Conservation (phyloP, 306 rosid species). For the Quillaja saponaria region DNA sequence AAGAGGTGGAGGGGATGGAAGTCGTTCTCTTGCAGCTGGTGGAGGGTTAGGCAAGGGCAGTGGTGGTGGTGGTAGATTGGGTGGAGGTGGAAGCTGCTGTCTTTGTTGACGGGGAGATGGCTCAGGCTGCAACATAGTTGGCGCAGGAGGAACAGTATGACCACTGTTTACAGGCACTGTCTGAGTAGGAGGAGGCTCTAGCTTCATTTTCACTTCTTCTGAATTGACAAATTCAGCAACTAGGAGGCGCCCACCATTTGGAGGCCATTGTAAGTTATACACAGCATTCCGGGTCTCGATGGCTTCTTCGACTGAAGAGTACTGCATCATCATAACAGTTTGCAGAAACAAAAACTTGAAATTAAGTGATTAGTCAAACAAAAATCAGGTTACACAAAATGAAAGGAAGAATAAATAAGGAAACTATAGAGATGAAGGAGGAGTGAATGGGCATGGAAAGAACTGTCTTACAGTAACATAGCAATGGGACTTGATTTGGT, state of each 20-base stretch:
- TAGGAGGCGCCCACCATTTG: constrained; percentile 87
- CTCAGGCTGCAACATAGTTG: constrained; percentile 38
- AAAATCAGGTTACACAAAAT: neutral
- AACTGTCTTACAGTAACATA: constrained; percentile 75
- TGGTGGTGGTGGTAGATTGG: constrained; percentile 54
- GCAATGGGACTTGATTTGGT: constrained; percentile 98
- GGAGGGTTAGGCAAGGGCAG: constrained; percentile 56
- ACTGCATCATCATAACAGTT: constrained; percentile 50
- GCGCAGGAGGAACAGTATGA: constrained; percentile 48
- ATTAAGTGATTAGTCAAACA: neutral
- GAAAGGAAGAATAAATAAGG: neutral
- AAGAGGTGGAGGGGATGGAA: constrained; percentile 84
- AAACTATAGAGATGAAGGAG: constrained; percentile 1
- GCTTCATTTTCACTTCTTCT: constrained; percentile 72
- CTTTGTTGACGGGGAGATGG: constrained; percentile 44
- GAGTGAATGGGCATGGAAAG: neutral
- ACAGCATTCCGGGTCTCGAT: constrained; percentile 83
- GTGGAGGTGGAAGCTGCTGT: constrained; percentile 38
- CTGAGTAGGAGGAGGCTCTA: constrained; percentile 63
- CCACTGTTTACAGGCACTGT: constrained; percentile 48
- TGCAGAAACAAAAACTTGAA: constrained; percentile 1
- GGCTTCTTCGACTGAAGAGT: constrained; percentile 80
- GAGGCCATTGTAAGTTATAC: constrained; percentile 95
- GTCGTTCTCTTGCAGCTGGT: constrained; percentile 61
- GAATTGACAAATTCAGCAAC: constrained; percentile 85